phyloP scores from a whole-genome alignment of 2,329 filamentous ascomycete genomes.

The Colletotrichum trifolii region DNA sequence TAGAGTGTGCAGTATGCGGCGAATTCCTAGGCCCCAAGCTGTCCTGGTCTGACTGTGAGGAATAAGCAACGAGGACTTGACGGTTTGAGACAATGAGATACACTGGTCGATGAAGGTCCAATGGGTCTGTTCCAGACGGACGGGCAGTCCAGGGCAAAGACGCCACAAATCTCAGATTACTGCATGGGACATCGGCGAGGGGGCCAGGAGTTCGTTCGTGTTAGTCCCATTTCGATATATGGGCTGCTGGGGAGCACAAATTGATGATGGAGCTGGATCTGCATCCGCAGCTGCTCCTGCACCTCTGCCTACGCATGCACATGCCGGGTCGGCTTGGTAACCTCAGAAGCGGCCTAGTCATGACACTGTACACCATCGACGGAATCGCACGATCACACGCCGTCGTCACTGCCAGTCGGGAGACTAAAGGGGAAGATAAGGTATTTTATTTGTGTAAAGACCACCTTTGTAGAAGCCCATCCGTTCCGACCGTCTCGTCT shows the following conservation, averaged over 20 bases:
- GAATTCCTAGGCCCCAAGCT: constrained; percentile 1
- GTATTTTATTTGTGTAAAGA: not conserved
- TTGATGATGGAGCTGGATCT: constrained; percentile 28
- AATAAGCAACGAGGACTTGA: constrained; percentile 29
- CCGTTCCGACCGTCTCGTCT: not conserved
- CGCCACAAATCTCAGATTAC: constrained; percentile 33
- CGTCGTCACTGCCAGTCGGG: not conserved
- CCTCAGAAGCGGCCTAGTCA: not conserved
- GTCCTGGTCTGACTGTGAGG: constrained; percentile 13
- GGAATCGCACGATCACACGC: constrained; percentile 26
- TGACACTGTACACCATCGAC: constrained; percentile 25
- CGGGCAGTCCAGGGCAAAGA: constrained; percentile 19
- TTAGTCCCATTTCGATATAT: constrained; percentile 27
- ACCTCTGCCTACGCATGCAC: too few relatives aligned
- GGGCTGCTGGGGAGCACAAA: constrained; percentile 25
- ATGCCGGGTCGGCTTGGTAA: constrained; percentile 16
- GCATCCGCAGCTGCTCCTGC: not conserved
- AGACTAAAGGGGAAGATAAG: not conserved
- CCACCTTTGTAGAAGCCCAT: constrained; percentile 1
- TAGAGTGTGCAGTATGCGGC: not conserved
- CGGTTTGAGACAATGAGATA: constrained; percentile 28
- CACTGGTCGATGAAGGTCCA: constrained; percentile 18
- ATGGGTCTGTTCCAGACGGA: constrained; percentile 21
- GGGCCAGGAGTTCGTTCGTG: constrained; percentile 1
- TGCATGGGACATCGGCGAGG: constrained; percentile 18